Conservation (phyloP, 2,329 filamentous ascomycete genomes). For the Microsporum canis region DNA sequence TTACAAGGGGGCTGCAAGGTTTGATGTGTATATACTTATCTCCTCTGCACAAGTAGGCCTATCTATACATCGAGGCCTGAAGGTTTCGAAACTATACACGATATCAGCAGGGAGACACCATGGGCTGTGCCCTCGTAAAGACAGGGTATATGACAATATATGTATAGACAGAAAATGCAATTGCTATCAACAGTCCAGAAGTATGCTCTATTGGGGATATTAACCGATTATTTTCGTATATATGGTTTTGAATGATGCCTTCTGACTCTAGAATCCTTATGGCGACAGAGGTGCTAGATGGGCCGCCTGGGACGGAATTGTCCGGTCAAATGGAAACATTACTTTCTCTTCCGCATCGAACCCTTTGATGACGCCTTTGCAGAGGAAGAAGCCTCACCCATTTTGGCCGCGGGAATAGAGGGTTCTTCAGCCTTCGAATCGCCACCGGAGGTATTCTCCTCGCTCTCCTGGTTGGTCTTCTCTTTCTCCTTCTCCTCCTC, state of each 20-base stretch:
- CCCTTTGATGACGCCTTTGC: slow-evolving; percentile 5
- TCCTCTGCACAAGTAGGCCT: not conserved
- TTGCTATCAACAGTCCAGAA: not conserved
- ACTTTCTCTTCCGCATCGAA: slow-evolving; percentile 13
- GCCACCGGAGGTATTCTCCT: slow-evolving; percentile 8
- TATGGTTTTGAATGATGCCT: not conserved
- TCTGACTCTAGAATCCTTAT: not conserved
- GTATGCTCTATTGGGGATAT: not conserved
- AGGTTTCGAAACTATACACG: not conserved
- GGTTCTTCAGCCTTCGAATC: slow-evolving; percentile 11
- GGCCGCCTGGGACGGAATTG: not conserved
- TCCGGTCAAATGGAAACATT: not conserved
- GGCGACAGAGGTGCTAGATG: not conserved
- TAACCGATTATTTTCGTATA: slow-evolving; percentile 1
- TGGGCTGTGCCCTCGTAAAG: not conserved
- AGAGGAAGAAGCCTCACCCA: slow-evolving; percentile 3
- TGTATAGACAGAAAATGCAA: not conserved
- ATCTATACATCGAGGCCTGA: not conserved
- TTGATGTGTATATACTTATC: not conserved
- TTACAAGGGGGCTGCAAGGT: not conserved
- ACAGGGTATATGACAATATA: not conserved
- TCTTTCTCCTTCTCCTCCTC: slow-evolving; percentile 44
- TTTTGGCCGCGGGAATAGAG: not conserved
- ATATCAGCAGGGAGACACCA: not conserved
- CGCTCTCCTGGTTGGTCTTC: slow-evolving; percentile 7